Base-by-base conservation (phyloP, 129 eudicot species). In the Pittosporum tobira region DNA sequence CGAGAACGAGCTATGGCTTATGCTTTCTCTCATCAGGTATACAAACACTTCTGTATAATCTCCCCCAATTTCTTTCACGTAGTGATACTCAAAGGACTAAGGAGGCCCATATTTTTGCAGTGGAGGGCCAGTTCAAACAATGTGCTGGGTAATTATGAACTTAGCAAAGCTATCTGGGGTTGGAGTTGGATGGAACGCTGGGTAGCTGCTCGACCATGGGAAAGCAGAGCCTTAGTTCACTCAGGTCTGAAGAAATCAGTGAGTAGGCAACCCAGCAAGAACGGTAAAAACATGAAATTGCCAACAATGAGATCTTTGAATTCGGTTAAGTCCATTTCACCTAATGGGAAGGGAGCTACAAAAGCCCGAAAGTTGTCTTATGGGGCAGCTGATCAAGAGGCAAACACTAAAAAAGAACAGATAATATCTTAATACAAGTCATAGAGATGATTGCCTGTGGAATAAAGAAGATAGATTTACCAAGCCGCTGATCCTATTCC, bases 161-260 rank as follows among this genome's bases (percentile, higher is more conserved):
- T 83, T 9, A 80, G 84, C 40, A 75, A 86, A 22, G 77, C 82
- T 28, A 76, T 84, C 50, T 93, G 99, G 99, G 99, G 96, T n/a
- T 93, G 99, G 99, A 93, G 94, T 73, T 87, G 96, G 96, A 93
- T 71, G 80, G 99, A 87, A 57, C 81, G 99, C 28, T 93, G 96
- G 99, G 73, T 93, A 42, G 94, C 93, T 68, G 94, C 96, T 71
- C 83, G 82, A 1, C 96, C 96, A 43, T 93, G 96, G 96, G 99
- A 93, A 75, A 81, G 68, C 65, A 84, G 88, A 65, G 76, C 75
- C 60, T 29, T 68, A 36, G 69, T 53, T 22, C 79, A 45, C 54
- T 67, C 78, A 25, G 79, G 91, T 53, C 88, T 88, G 28, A 79
- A 77, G 61, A 90, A 85, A 77, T 36, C 76, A 61, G 69, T 66